phyloP scores from a whole-genome alignment of 2,329 filamentous ascomycete genomes.

The Colletotrichum brevisporum region DNA sequence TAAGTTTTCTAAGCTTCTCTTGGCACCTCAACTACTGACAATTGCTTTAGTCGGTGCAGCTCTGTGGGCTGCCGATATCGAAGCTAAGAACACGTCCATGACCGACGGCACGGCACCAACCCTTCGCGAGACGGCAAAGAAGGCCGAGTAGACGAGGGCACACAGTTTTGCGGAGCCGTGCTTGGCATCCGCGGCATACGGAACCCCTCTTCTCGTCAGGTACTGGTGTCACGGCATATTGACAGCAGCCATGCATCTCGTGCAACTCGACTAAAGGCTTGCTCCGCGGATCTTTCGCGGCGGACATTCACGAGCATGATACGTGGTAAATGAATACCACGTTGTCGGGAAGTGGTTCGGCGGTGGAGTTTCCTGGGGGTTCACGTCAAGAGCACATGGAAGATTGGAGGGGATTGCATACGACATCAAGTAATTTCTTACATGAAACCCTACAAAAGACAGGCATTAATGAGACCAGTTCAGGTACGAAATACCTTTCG shows the following conservation, averaged over 20 bases:
- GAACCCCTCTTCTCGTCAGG: slow-evolving; percentile 10
- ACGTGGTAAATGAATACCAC: neutral
- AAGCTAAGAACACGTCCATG: slow-evolving; percentile 68
- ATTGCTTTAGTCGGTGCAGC: slow-evolving; percentile 80
- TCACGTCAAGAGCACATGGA: neutral
- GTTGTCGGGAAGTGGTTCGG: neutral
- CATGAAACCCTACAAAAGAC: neutral
- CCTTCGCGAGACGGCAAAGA: slow-evolving; percentile 64
- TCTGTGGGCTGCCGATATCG: slow-evolving; percentile 93
- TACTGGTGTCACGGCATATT: slow-evolving; percentile 31
- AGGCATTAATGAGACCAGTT: neutral
- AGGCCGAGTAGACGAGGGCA: slow-evolving; percentile 56
- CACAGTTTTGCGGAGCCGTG: slow-evolving; percentile 4
- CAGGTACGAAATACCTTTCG: neutral
- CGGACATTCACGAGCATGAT: neutral
- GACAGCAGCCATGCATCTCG: slow-evolving; percentile 22
- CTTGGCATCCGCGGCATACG: slow-evolving; percentile 1
- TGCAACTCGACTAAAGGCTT: neutral
- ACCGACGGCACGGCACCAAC: slow-evolving; percentile 64
- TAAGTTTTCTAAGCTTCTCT: slow-evolving; percentile 49
- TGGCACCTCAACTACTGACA: slow-evolving; percentile 40
- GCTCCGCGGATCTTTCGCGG: neutral
- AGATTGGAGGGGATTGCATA: neutral
- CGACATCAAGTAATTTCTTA: slow-evolving; percentile 5
- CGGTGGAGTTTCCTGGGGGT: neutral